Percentiles rank a stretch among this genome's conserved stretches.
phyloP scores from a whole-genome alignment of 1,139 yeast genomes.

The Taphrina pruni region DNA sequence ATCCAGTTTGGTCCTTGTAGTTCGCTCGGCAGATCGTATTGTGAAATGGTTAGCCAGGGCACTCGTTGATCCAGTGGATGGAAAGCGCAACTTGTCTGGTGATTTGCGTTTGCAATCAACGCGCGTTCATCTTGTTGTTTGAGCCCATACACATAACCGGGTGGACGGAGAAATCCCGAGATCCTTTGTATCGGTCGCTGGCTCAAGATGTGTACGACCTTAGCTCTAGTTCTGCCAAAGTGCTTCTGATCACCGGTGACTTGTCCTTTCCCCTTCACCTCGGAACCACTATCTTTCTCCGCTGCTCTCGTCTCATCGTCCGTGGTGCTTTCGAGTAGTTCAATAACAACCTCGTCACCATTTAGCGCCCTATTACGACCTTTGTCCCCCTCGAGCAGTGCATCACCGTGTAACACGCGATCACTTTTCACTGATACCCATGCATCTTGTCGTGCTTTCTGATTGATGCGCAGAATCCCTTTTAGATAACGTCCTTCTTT shows the following conservation, averaged over 20 bases:
- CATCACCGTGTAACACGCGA: conserved; percentile 84
- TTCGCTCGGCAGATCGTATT: conserved; percentile 11
- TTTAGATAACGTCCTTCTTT: conserved; percentile 19
- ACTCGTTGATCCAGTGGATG: conserved; percentile 34
- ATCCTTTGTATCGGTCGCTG: conserved; percentile 36
- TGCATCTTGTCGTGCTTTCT: conserved; percentile 94
- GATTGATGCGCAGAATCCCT: conserved; percentile 90
- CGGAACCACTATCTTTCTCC: neutral
- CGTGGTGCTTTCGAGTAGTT: conserved; percentile 59
- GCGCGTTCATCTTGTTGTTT: conserved; percentile 20
- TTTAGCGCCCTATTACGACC: conserved; percentile 97
- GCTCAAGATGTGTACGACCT: conserved; percentile 30
- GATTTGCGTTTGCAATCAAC: conserved; percentile 20
- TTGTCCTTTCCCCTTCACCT: neutral
- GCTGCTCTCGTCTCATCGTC: conserved; percentile 69
- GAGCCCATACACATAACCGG: conserved; percentile 26
- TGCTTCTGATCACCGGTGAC: conserved; percentile 16
- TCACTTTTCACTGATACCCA: conserved; percentile 96
- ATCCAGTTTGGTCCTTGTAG: conserved; percentile 34
- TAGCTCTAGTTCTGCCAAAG: conserved; percentile 17
- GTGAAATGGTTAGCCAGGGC: conserved; percentile 28
- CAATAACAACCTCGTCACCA: conserved; percentile 95
- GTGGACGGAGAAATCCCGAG: conserved; percentile 37
- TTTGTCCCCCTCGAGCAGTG: conserved; percentile 96
- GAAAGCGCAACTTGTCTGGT: conserved; percentile 13